phyloP scores from a whole-genome alignment of 495 filamentous ascomycete species.

The Neurospora hispaniola region DNA sequence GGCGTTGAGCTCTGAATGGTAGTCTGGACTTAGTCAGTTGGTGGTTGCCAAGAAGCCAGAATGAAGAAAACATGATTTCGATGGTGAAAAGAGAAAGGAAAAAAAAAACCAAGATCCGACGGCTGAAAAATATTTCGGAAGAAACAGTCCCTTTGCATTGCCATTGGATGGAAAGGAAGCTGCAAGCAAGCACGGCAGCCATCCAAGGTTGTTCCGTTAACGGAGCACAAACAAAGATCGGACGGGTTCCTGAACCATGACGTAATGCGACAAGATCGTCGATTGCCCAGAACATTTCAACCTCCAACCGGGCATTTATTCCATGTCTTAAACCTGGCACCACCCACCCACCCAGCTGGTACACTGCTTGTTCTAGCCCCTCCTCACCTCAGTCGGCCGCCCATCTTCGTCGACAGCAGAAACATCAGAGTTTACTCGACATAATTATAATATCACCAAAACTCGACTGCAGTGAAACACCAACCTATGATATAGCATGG shows the following conservation, averaged over 20 bases:
- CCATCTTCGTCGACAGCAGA: neutral
- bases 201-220: neutral
- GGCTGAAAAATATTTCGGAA: neutral
- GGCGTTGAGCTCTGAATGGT: neutral
- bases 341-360: neutral
- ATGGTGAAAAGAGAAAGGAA: neutral
- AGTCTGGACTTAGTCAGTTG: too few species aligned
- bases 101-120: neutral
- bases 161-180: neutral
- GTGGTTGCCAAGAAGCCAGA: too few species aligned
- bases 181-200: neutral
- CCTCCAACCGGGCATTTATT: neutral
- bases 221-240: neutral
- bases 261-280: neutral
- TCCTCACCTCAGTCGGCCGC: neutral
- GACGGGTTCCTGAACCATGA: neutral
- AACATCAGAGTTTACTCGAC: neutral
- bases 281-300: neutral
- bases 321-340: too few species aligned
- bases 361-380: neutral
- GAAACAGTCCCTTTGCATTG: neutral
- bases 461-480: neutral
- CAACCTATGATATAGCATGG: neutral
- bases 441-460: neutral
- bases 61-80: too few species aligned